Evolutionary conservation across 257 asterid species (phyloP), one percentile per base, ranked within the genome.

Genomic region (Ballota nigra): DNA sequence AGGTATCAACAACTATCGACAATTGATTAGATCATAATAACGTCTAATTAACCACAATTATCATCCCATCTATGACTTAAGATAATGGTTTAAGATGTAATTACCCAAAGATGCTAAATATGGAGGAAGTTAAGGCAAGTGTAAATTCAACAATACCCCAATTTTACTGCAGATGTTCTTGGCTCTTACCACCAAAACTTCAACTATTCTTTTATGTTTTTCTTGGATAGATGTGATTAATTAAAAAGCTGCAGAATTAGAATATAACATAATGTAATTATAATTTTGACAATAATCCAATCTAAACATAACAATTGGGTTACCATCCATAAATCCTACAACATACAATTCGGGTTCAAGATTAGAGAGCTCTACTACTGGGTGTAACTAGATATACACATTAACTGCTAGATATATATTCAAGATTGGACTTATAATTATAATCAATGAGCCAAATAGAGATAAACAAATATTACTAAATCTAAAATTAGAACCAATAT

Each of bases 151-250:
- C 11, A n/a, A 15, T 80, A 87, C 95, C 90, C 86, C 89, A 43
- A 78, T 29, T 36, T 69, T 13, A 16, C 12, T 43, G 80, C 91
- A 87, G 33, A 86, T 22, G 16, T 68, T 80, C 80, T 80, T 87
- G 24, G 92, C 88, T 70, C 52, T 80, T 57, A 83, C 83, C 69
- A 86, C 55, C 75, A 87, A 68, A 59, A 76, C 79, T 72, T 69
- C 38, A 11, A 88, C 86, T 15, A n/a, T 20, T 66, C 49, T 78
- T 57, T 70, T 68, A 5, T 71, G 76, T 63, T 77, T 80, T 62
- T 84, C 88, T 78, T 79, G 87, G 19, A 89, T 23, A 53, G 60
- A 52, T 16, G 4, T 63, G 26, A 86, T 29, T 3, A 86, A 55
- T 26, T 86, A 89, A 16, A 75, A 55, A 49, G 91, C 92, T 86